Evolutionary conservation across 768 basidiomycete species (phyloP), one percentile per base, ranked within the genome.

Genomic region (Rhodotorula toruloides): DNA sequence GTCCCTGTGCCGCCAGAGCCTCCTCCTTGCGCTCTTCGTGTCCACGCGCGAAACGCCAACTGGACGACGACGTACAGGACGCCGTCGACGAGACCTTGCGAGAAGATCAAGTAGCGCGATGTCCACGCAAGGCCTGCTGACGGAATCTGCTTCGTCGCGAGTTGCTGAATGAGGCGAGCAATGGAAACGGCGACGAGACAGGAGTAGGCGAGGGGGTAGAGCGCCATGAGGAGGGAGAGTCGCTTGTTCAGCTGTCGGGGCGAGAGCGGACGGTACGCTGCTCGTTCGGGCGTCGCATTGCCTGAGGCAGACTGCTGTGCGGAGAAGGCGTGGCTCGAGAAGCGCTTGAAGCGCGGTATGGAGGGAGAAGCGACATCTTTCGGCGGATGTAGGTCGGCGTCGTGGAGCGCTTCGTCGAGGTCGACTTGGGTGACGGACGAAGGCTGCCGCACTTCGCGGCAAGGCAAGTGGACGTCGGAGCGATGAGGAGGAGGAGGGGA

Each of bases 181-280:
- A 65, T 21, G 9, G 68, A 52, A 22, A 69, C 59, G 29, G 63
- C 54, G 46, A 69, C 59, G 50, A 69, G 63, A 32, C 53, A 13
- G 22, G n/a, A n/a, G 50, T 69, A 69, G 10, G 63, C 63, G n/a
- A 58, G 9, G 8, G 68, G 68, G 32, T 65, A 69, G 9, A 58
- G 42, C 44, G 48, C 34, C 59, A 69, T 61, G 37, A 69, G 60
- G 11, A 65, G 29, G 13, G 68, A 61, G 1, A 69, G 53, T 5
- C 68, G 63, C 31, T 54, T 53, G 50, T 65, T 65, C 36, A 69
- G 11, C 50, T 69, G 68, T 22, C 63, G 58, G 10, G 68, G 68
- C 10, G 58, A 44, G 14, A 64, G 54, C 3, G 34, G 43, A 4
- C 29, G 47, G 1, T 37, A n/a, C n/a, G n/a, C n/a, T 34, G 32